Percentiles rank a stretch among this genome's conserved stretches.
These are phyloP conservation scores for Tetrahymena borealis DNA, from an alignment of 73 alveolate species.

Conservation along the genomic window DNA sequence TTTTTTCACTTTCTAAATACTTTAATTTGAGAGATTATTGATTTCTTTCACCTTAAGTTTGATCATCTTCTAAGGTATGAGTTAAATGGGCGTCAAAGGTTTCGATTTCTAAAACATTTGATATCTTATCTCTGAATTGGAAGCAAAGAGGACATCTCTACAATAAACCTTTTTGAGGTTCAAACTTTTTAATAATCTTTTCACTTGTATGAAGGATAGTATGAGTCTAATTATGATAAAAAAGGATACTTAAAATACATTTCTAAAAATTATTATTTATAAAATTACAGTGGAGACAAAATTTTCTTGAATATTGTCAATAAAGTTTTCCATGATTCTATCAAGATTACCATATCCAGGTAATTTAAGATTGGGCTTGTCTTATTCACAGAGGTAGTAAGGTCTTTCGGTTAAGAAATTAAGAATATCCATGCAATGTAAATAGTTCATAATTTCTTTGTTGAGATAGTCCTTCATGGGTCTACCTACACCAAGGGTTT, in stretches of 20 bases:
- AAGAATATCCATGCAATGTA: background rate
- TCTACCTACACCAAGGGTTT: background rate
- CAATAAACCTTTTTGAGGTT: background rate
- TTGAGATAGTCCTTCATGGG: background rate
- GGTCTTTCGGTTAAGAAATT: background rate
- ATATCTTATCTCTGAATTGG: background rate
- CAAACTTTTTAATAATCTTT: background rate
- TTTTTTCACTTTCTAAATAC: background rate
- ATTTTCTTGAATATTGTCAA: background rate
- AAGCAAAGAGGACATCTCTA: background rate
- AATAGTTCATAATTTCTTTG: background rate
- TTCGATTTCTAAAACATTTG: background rate
- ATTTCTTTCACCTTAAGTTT: background rate
- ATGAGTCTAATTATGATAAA: background rate
- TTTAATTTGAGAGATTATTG: background rate
- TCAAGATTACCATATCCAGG: background rate
- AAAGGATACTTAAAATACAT: background rate
- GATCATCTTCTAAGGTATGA: background rate
- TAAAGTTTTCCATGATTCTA: background rate
- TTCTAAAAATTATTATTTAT: background rate
- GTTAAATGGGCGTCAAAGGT: background rate
- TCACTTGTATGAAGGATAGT: background rate
- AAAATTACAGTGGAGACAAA: background rate
- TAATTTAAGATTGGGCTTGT: background rate
- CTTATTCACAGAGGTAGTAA: background rate